A percentile compares a stretch with the other conserved stretches of the same genome.
Evolutionary conservation across 1,139 yeast genomes (phyloP).

Genomic region (Scheffersomyces quercinus): DNA sequence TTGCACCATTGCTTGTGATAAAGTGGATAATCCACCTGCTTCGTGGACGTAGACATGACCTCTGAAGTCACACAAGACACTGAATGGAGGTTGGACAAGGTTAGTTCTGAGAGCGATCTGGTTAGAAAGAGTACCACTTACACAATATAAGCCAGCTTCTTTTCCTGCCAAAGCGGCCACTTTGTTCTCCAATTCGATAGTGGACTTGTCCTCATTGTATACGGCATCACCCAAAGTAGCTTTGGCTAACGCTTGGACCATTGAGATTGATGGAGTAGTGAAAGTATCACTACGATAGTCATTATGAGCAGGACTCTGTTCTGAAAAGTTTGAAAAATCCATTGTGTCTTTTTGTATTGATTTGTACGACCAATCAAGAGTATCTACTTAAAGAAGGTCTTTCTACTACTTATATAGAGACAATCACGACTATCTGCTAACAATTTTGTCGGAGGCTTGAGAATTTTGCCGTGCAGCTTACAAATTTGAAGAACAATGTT

Average conservation of each 20-base stretch:
- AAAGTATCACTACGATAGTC: constrained; percentile 51
- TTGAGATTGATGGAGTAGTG: constrained; percentile 43
- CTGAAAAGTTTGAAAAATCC: constrained; percentile 6
- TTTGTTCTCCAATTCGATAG: constrained; percentile 62
- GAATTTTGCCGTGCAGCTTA: too few species aligned
- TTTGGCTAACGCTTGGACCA: constrained; percentile 32
- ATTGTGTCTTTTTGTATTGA: neutral
- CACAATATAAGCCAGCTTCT: constrained; percentile 81
- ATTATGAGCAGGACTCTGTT: constrained; percentile 29
- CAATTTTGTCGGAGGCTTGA: too few species aligned
- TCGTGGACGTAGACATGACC: constrained; percentile 84
- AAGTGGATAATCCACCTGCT: constrained; percentile 87
- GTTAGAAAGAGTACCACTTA: constrained; percentile 88
- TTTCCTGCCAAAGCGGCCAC: constrained; percentile 77
- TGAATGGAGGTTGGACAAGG: constrained; percentile 81
- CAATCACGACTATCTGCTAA: too few species aligned
- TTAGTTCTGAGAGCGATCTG: constrained; percentile 84
- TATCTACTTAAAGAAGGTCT: too few species aligned
- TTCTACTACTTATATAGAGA: too few species aligned
- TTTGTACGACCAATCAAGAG: too few species aligned
- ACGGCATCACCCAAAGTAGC: constrained; percentile 86
- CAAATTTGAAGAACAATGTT: too few species aligned
- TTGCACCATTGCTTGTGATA: constrained; percentile 90
- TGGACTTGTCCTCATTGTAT: constrained; percentile 77
- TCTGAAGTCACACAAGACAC: constrained; percentile 79